Evolutionary conservation across 2,329 filamentous ascomycete species (phyloP), one percentile per base, ranked within the genome.

Genomic region (Neofusicoccum parvum): DNA sequence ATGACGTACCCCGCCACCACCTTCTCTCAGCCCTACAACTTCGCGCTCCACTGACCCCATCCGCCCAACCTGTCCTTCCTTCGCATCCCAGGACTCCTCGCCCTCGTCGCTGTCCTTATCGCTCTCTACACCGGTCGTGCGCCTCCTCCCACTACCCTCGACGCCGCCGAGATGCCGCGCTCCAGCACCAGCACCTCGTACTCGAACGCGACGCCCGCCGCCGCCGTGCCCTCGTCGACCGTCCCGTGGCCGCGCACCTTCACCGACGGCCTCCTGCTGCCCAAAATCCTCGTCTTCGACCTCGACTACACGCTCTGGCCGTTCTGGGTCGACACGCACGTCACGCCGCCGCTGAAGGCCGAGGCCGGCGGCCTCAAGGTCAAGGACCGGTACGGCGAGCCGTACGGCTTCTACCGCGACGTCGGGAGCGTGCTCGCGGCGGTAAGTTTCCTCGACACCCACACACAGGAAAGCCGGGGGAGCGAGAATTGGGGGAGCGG

Each of bases 281-380:
- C 94, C 0, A 88, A 89, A 68, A 85, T 97, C 70, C 86, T 98
- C 72, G 91, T 95, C 69, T 97, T 98, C 80, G 95, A 98, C 77
- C 87, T 98, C 68, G 94, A 98, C 83, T 98, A 97, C 83, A 98
- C 95, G 0, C 85, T 98, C n/a, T 98, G 94, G 95, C 93, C 94
- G 4, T 97, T 97, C 80, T 98, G 94, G 94, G 90, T 96, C 1
- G 95, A 98, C 81, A 97, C 93, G 3, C 94, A 97, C 79, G 90
- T 95, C 71, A 87, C 88, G 27, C 86, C 88, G 6, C 94, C 93
- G 0, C 80, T 97, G 58, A 88, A 88, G 69, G 71, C 78, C 3
- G 58, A 51, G 56, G 72, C 73, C 9, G 75, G 75, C 43, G 81
- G 81, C 5, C 69, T 78, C 49, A 80, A 78, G 68, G 82, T 87